A percentile compares a stretch with the other conserved stretches of the same genome.
Conservation (phyloP, 2,329 filamentous ascomycete species). For the Fusarium napiforme region DNA sequence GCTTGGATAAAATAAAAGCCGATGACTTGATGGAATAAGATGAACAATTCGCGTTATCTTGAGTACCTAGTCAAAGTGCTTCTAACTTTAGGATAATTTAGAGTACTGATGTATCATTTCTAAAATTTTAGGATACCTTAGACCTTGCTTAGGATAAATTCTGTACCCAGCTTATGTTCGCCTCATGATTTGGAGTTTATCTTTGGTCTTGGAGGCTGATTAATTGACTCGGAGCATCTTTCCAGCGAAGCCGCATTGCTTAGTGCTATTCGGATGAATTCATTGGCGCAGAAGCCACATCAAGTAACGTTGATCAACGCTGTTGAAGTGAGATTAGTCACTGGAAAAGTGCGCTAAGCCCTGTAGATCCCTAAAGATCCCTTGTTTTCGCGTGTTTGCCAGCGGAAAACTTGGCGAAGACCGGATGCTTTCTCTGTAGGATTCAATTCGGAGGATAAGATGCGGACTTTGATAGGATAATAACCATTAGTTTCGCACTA, state of each 20-base stretch:
- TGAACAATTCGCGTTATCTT: not conserved
- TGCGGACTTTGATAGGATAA: not conserved
- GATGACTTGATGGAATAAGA: not conserved
- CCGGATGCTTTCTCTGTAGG: not conserved
- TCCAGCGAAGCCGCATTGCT: not conserved
- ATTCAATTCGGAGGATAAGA: not conserved
- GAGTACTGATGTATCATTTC: not conserved
- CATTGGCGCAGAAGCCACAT: not conserved
- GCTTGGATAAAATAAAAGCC: not conserved
- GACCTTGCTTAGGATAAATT: not conserved
- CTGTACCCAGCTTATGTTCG: too few species aligned
- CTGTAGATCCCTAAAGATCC: not conserved
- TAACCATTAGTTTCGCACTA: too few species aligned
- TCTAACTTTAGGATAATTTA: not conserved
- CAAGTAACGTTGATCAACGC: constrained; percentile 18
- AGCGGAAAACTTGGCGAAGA: not conserved
- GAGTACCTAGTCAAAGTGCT: not conserved
- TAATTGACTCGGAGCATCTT: constrained; percentile 19
- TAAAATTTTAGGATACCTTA: not conserved
- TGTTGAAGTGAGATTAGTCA: constrained; percentile 3
- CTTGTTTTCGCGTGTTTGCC: not conserved
- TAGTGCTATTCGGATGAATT: not conserved
- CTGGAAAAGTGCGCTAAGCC: constrained; percentile 3
- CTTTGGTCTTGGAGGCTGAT: not conserved
- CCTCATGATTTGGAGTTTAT: too few species aligned